Evolutionary conservation across 371 early-diverging fungal genomes (phyloP), one percentile per base, ranked within the genome.

Genomic region (Smittium mucronatum): DNA sequence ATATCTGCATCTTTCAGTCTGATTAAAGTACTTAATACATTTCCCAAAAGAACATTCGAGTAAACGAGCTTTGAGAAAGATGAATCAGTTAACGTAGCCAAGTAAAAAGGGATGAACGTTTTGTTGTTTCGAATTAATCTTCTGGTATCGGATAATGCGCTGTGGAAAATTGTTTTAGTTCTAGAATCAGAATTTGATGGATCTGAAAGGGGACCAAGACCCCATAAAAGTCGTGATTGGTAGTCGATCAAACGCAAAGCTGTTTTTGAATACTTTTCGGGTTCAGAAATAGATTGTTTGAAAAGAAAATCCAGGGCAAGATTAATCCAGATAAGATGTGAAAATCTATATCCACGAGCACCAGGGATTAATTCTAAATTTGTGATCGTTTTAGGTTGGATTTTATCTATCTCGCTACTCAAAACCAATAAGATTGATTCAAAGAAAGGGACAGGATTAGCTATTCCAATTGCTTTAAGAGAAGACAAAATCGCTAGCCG

Each of bases 281-380:
- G 63, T 26, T 68, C 57, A 0, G 21, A 66, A 2, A 5, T 28
- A 32, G 33, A 67, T 35, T 70, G 59, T 30, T 25, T 34, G 29
- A 63, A 35, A 2, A 64, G 47, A 8, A 69, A 68, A 0, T 69
- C n/a, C 64, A 77, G 57, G 0, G 79, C 78, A 64, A 69, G 58
- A 30, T 71, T 69, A 11, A 77, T 58, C 78, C 78, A 78, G 34
- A 73, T 63, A 67, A 80, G 79, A 64, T 75, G 34, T 60, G 64
- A 72, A 32, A 73, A 70, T 11, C 78, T 67, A n/a, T 67, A 30
- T 5, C 57, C 29, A 16, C 33, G 30, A 16, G 34, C 36, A 16
- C 63, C 63, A 11, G 29, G 63, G 34, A 63, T 25, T 29, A 16
- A 28, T 30, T 28, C 28, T 57, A 57, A 16, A 30, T 5, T 67